Evolutionary conservation across 257 asterid species (phyloP).

Genomic region (Cinchona pubescens): DNA sequence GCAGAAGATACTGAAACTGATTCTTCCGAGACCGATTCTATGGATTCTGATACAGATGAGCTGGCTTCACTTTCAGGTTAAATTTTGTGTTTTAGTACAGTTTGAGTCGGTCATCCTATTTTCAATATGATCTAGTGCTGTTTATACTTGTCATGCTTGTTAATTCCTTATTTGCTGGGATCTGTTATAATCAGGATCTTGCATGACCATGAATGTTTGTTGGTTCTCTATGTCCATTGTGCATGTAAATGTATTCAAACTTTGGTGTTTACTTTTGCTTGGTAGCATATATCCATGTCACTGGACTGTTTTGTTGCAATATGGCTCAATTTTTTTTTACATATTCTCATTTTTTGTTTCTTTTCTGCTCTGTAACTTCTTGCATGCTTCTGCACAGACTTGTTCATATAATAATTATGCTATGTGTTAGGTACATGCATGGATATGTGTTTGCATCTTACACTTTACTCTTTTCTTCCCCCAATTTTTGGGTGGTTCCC

Average conservation of each 20-base stretch:
- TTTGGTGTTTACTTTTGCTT: neutral
- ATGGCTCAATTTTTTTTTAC: neutral
- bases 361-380: neutral
- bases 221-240: neutral
- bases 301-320: neutral
- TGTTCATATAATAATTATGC: neutral
- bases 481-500: neutral
- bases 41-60: slow-evolving; percentile 79
- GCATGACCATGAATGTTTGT: neutral
- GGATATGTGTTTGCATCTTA: no score
- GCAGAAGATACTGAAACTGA: slow-evolving; percentile 95
- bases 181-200: slow-evolving; percentile 4
- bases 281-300: neutral
- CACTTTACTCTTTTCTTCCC: neutral
- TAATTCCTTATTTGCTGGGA: neutral
- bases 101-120: neutral
- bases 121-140: neutral
- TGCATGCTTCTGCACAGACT: neutral
- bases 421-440: neutral
- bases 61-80: slow-evolving; percentile 74
- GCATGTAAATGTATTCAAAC: neutral
- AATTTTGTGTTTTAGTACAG: slow-evolving; percentile 9
- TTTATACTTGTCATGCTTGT: neutral
- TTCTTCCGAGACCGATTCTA: slow-evolving; percentile 79
- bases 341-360: neutral